Percentiles rank a stretch among this genome's conserved stretches.
Conservation (phyloP, 2,329 filamentous ascomycete genomes). For the Xylariales sp. region DNA sequence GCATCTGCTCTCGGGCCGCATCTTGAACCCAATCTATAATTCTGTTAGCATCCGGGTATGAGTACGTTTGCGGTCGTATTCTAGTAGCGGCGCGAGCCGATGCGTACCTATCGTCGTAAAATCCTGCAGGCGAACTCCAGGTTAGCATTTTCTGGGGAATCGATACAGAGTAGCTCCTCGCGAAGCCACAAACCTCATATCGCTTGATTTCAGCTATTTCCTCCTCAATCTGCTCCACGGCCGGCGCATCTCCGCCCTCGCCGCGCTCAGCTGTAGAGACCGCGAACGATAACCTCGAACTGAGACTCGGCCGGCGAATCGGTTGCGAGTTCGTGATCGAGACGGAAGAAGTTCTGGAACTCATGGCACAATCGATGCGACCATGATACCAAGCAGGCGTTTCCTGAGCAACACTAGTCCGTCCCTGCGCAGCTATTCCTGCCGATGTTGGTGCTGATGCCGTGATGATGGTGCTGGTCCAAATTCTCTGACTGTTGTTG, state of each 20-base stretch:
- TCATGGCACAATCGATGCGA: constrained; percentile 37
- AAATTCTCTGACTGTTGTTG: no score
- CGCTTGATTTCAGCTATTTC: constrained; percentile 97
- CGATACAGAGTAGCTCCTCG: not conserved
- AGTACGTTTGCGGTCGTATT: constrained; percentile 6
- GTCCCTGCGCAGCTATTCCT: no score
- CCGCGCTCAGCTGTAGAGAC: constrained; percentile 63
- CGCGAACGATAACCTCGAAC: constrained; percentile 63
- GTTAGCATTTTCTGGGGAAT: constrained; percentile 4
- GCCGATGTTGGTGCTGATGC: no score
- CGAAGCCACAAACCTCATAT: constrained; percentile 68
- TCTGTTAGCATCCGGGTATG: not conserved
- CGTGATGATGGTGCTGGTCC: no score
- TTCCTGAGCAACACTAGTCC: no score
- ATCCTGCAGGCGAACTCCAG: no score
- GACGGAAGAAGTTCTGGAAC: constrained; percentile 50
- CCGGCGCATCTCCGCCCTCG: constrained; percentile 46
- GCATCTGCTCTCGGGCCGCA: constrained; percentile 82
- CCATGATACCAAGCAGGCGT: constrained; percentile 29
- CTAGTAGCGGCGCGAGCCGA: no score
- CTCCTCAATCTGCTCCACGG: constrained; percentile 74
- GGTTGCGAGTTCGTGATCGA: constrained; percentile 38
- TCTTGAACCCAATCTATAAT: constrained; percentile 92
- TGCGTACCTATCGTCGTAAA: constrained; percentile 83
- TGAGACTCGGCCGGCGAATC: constrained; percentile 51